Base-by-base conservation (phyloP, 202 grass and related monocot species). In the Carex arenaria region DNA sequence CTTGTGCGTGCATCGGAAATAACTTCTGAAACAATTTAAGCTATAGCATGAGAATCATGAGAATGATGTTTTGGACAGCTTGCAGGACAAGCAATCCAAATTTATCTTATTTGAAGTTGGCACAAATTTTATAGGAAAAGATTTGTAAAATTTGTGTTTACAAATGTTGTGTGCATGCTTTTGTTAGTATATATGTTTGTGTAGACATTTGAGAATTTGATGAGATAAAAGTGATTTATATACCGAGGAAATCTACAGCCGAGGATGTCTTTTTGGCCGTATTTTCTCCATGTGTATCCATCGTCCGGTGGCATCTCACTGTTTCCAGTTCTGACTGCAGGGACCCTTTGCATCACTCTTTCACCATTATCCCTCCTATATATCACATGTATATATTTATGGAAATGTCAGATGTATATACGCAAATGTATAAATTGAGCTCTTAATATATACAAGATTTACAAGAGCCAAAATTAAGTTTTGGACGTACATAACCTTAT, bases 201-300 rank as follows among this genome's bases (percentile, higher is more conserved):
- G 19, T 23, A 56, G 14, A 36, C 19, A 61, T 45, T 49, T 22
- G 19, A 61, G 19, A 19, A 61, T 17, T 19, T 30, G 20, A 30
- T n/a, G n/a, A n/a, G 34, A 26, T 40, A 19, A 7, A 81, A 64
- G n/a, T 51, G 11, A 38, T 49, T 51, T 61, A 26, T 7, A 54
- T 84, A 99, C 96, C 93, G 94, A 11, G 93, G 93, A 28, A 85
- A 96, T 42, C 76, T 77, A 1, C 89, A 92, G 11, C 93, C 88
- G 2, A 96, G 91, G 64, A 96, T 99, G 34, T 87, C 84, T 78
- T 99, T 99, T 68, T 96, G 93, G 17, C 96, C 96, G 31, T 99
- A 99, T 84, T 99, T 99, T 20, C 93, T 84, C 96, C 96, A 99
- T 1, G 91, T 94, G 88, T 99, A 99, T 3, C 93, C 93, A 2